A percentile compares a stretch with the other conserved stretches of the same genome.
These are phyloP conservation scores for Neurospora discreta DNA, from an alignment of 495 filamentous ascomycete species.

Conservation along the genomic window DNA sequence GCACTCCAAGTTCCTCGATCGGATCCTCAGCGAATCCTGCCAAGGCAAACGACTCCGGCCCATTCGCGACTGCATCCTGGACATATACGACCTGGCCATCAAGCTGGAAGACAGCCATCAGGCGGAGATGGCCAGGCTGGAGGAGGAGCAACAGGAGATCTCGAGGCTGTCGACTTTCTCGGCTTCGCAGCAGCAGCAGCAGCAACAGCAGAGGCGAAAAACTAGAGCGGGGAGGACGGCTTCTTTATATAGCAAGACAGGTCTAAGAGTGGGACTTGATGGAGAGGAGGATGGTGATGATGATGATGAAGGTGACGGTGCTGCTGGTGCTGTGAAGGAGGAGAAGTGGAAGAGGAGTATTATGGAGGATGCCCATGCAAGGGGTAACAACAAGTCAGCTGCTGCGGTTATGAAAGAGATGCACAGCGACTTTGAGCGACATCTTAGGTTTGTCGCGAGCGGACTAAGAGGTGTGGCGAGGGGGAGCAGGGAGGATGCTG, in stretches of 20 bases:
- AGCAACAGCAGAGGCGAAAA: neutral
- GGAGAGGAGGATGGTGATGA: conserved; percentile 22
- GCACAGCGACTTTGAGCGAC: conserved; percentile 36
- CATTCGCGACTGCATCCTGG: conserved; percentile 54
- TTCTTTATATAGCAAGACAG: neutral
- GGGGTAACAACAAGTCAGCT: conserved; percentile 19
- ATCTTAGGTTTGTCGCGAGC: conserved; percentile 41
- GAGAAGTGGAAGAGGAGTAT: neutral
- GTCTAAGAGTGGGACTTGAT: conserved; percentile 7
- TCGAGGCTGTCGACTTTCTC: conserved; percentile 22
- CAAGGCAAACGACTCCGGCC: conserved; percentile 51
- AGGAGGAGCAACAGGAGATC: conserved; percentile 30
- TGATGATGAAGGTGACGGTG: conserved; percentile 24
- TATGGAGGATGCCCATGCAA: neutral
- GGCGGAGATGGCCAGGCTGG: conserved; percentile 24
- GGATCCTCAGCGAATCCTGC: conserved; percentile 53
- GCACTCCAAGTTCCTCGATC: conserved; percentile 51
- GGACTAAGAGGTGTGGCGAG: conserved; percentile 48
- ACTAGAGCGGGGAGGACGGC: neutral
- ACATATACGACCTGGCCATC: conserved; percentile 48
- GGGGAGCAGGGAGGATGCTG: conserved; percentile 39
- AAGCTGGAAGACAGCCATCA: conserved; percentile 37
- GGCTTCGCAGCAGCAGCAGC: conserved; percentile 5
- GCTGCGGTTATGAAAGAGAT: conserved; percentile 30
- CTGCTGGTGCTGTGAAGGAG: neutral